phyloP scores from a whole-genome alignment of 2,329 filamentous ascomycete genomes.

The Knoxdaviesia proteae region DNA sequence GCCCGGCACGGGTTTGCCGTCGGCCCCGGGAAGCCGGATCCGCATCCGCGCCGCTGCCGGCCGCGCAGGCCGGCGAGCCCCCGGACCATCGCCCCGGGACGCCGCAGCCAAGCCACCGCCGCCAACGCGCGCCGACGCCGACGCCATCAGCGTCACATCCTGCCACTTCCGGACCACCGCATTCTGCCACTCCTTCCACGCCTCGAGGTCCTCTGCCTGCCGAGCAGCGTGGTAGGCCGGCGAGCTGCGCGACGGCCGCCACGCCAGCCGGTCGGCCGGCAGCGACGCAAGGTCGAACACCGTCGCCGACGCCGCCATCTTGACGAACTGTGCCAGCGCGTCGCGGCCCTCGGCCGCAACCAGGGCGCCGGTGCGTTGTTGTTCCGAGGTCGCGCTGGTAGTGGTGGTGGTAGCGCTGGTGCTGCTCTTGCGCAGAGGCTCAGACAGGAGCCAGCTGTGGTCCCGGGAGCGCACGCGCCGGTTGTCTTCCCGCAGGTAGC shows the following conservation, averaged over 20 bases:
- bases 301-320: slow-evolving; percentile 32
- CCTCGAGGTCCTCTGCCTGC: slow-evolving; percentile 43
- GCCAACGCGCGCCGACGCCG: not conserved
- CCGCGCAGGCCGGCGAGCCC: slow-evolving; percentile 7
- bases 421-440: slow-evolving; percentile 28
- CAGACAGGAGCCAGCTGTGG: slow-evolving; percentile 40
- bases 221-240: slow-evolving; percentile 45
- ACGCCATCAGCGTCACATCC: slow-evolving; percentile 11
- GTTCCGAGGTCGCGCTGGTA: slow-evolving; percentile 14
- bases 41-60: slow-evolving; percentile 24
- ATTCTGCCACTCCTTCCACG: slow-evolving; percentile 37
- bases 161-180: slow-evolving; percentile 31
- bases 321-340: slow-evolving; percentile 42
- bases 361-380: slow-evolving; percentile 25
- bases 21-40: slow-evolving; percentile 24
- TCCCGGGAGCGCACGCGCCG: slow-evolving; percentile 36
- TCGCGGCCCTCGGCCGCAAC: slow-evolving; percentile 42
- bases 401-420: not conserved
- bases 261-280: slow-evolving; percentile 39
- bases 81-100: slow-evolving; percentile 2
- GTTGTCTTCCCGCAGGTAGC: slow-evolving; percentile 48
- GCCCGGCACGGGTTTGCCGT: slow-evolving; percentile 22
- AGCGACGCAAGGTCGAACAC: slow-evolving; percentile 38
- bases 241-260: slow-evolving; percentile 43
- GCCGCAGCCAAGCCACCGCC: not conserved